Evolutionary conservation across 768 basidiomycete genomes (phyloP).

Genomic region (Asterophora lycoperdoides): DNA sequence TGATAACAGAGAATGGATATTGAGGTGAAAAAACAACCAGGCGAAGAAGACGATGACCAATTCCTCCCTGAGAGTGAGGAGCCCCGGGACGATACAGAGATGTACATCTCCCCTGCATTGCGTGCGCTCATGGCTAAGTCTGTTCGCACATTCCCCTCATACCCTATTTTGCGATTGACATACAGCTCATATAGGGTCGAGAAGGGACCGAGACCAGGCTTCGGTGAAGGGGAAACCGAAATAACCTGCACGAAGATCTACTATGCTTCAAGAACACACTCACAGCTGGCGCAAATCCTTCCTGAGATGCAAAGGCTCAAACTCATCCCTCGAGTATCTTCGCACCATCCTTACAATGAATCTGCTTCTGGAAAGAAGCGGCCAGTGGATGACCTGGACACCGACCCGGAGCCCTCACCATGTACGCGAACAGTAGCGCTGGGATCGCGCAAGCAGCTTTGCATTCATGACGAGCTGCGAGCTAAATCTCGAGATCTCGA

Average conservation of each 20-base stretch:
- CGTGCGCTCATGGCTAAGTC: conserved; percentile 79
- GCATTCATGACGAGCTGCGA: conserved; percentile 81
- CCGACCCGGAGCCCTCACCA: conserved; percentile 14
- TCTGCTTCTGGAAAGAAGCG: conserved; percentile 18
- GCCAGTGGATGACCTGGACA: conserved; percentile 25
- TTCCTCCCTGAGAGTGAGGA: conserved; percentile 67
- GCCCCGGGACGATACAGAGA: conserved; percentile 34
- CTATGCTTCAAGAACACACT: conserved; percentile 94
- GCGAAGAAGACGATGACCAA: conserved; percentile 51
- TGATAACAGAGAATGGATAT: conserved; percentile 16
- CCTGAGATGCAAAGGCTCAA: conserved; percentile 78
- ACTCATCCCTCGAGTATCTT: conserved; percentile 33
- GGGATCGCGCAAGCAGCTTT: conserved; percentile 87
- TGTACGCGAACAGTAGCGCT: conserved; percentile 70
- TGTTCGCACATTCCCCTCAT: conserved; percentile 18
- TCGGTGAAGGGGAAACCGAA: conserved; percentile 35
- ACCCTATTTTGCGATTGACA: conserved; percentile 2
- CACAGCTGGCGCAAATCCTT: conserved; percentile 87
- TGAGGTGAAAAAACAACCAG: conserved; percentile 12
- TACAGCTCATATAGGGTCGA: conserved; percentile 25
- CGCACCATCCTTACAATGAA: conserved; percentile 20
- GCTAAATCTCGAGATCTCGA: conserved; percentile 67
- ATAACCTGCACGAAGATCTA: conserved; percentile 78
- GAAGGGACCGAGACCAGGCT: conserved; percentile 22
- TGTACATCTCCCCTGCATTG: conserved; percentile 73